Base-by-base conservation (phyloP, 768 basidiomycete species). In the Lactifluus pinguis region DNA sequence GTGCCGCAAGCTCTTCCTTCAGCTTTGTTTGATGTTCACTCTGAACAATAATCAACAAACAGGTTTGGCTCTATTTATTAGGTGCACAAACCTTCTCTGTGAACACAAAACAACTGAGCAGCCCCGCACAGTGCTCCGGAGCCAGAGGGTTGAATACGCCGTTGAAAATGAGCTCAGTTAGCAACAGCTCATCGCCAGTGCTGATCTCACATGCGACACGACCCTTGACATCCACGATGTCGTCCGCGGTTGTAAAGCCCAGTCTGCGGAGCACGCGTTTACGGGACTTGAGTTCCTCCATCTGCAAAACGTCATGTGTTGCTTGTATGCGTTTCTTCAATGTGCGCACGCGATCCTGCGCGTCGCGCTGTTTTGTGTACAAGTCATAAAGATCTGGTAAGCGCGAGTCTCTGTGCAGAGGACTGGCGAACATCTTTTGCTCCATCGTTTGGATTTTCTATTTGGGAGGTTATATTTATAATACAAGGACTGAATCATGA, bases 41-140 rank as follows among this genome's bases (percentile, higher is more conserved):
- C 92, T 94, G 67, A 5, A 41, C 14, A 38, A 19, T 3, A n/a
- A 15, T 49, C 9, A 55, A 19, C 14, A 29, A 15, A 32, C 42
- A 36, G 48, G 17, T 17, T 30, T 19, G n/a, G 21, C 10, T 38
- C n/a, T 17, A 32, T 48, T 48, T 47, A 9, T 53, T 25, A 9
- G n/a, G 44, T 19, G 51, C 45, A 48, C 62, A 11, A 11, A 89
- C 95, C 84, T 98, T 98, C 73, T 99, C 97, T 4, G 86, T 82
- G 73, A 98, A 98, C 38, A 99, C 97, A 70, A 99, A 99, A 70
- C 95, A 98, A 68, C 93, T 95, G 15, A 98, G 76, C n/a, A 99
- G 71, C 2, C 92, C 89, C 0, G 95, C 95, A 68, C 87, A 92
- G 59, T 98, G 92, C 68, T 98, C 95, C 0, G 97, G 95, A 1